Conservation (phyloP, 768 basidiomycete species). For the Paxillus ammoniavirescens region DNA sequence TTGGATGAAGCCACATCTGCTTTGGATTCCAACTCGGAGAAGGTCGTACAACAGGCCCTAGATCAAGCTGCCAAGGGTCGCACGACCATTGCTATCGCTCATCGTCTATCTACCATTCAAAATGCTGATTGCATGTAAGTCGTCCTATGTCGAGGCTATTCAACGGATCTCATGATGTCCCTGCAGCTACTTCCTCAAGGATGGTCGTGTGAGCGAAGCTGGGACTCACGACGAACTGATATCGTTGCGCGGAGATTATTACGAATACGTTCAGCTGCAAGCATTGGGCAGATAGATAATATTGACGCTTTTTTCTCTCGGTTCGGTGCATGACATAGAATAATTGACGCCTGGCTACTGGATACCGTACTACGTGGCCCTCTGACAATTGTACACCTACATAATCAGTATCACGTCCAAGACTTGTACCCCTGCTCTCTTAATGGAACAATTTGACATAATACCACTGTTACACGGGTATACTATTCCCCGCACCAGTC, state of each 20-base stretch:
- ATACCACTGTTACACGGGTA: no score
- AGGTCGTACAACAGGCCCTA: constrained; percentile 91
- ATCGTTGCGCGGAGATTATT: constrained; percentile 64
- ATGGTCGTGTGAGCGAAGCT: constrained; percentile 79
- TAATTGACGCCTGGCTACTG: no score
- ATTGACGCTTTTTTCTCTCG: background rate
- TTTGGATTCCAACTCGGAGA: constrained; percentile 87
- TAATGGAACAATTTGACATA: no score
- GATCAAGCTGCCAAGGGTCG: constrained; percentile 91
- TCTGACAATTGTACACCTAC: no score
- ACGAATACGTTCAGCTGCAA: constrained; percentile 88
- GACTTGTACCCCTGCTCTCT: no score
- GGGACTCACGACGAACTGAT: constrained; percentile 88
- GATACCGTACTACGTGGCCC: no score
- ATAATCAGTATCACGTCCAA: no score
- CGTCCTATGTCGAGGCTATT: background rate
- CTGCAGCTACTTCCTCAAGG: constrained; percentile 82
- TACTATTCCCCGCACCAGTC: no score
- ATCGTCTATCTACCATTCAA: constrained; percentile 90
- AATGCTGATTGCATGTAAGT: constrained; percentile 86
- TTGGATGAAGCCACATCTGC: constrained; percentile 92
- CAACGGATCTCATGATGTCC: background rate
- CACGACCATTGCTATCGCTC: constrained; percentile 94
- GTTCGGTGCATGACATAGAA: no score
- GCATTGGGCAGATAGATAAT: constrained; percentile 48